Evolutionary conservation across 2,329 filamentous ascomycete species (phyloP).

Genomic region (Rhexocercosporidium sp.): DNA sequence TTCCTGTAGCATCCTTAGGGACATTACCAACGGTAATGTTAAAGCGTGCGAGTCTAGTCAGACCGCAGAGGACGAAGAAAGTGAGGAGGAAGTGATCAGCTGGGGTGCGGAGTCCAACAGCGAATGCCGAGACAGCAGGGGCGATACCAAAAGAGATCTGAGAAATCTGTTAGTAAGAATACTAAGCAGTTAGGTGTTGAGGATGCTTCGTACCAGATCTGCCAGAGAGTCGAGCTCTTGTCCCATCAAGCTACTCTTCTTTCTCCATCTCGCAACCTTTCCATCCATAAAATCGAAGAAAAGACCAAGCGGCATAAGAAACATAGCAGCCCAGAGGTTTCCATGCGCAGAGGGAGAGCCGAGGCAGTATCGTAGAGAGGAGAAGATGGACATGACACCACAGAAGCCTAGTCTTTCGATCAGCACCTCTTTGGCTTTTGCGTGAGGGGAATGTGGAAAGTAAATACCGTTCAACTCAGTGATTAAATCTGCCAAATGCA

Average conservation of each 20-base stretch:
- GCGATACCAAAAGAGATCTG: constrained; percentile 96
- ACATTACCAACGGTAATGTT: constrained; percentile 92
- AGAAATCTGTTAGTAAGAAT: constrained; percentile 2
- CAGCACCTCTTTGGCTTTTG: background rate
- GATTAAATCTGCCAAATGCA: constrained; percentile 84
- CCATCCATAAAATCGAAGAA: constrained; percentile 99
- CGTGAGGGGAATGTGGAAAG: background rate
- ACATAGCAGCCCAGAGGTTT: constrained; percentile 82
- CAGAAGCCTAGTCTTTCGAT: constrained; percentile 68
- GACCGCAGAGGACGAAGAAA: constrained; percentile 93
- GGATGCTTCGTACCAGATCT: constrained; percentile 70
- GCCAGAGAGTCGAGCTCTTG: constrained; percentile 96
- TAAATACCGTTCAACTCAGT: constrained; percentile 76
- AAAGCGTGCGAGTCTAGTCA: constrained; percentile 93
- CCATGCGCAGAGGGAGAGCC: constrained; percentile 67
- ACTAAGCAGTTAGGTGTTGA: background rate
- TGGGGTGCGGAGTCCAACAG: constrained; percentile 83
- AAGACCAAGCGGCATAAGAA: constrained; percentile 87
- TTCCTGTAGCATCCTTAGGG: constrained; percentile 89
- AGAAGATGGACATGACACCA: constrained; percentile 94
- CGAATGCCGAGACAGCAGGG: constrained; percentile 85
- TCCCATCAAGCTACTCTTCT: constrained; percentile 97
- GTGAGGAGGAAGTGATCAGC: constrained; percentile 80
- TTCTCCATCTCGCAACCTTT: constrained; percentile 93
- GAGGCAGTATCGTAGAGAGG: constrained; percentile 91